These are phyloP conservation scores for Fusarium coicis DNA, from an alignment of 2,329 filamentous ascomycete genomes.

Conservation along the genomic window DNA sequence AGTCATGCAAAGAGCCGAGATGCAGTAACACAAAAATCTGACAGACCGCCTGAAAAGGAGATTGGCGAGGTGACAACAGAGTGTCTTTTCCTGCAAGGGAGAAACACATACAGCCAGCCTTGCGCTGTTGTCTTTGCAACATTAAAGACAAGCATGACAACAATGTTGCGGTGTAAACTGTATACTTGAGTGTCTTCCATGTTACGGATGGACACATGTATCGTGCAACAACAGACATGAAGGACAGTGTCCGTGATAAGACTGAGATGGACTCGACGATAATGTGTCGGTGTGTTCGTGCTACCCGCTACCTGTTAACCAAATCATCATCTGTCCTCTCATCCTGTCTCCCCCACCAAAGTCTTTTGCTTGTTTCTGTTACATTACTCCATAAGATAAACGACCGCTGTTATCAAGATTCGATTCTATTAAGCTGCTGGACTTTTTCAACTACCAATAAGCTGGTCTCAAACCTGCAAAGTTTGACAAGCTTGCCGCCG, in stretches of 20 bases:
- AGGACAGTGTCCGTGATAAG: constrained; percentile 1
- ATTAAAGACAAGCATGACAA: neutral
- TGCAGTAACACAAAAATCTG: constrained; percentile 30
- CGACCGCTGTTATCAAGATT: constrained; percentile 23
- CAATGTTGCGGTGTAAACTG: constrained; percentile 10
- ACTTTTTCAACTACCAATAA: constrained; percentile 62
- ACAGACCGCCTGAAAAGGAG: constrained; percentile 28
- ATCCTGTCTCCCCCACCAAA: constrained; percentile 7
- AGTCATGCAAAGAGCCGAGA: constrained; percentile 34
- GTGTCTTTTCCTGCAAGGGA: constrained; percentile 22
- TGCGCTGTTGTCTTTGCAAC: neutral
- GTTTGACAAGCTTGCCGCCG: constrained; percentile 59
- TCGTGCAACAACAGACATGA: neutral
- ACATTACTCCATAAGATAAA: constrained; percentile 22
- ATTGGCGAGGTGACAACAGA: neutral
- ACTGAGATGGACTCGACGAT: constrained; percentile 19
- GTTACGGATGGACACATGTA: constrained; percentile 7
- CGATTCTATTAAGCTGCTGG: constrained; percentile 18
- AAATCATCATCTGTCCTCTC: constrained; percentile 5
- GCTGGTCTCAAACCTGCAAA: constrained; percentile 69
- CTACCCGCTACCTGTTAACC: constrained; percentile 39
- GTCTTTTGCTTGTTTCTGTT: constrained; percentile 28
- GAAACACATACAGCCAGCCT: neutral
- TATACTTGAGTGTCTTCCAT: neutral
- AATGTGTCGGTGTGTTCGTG: constrained; percentile 28